These are phyloP conservation scores for Niveomyces coronatus DNA, from an alignment of 2,329 filamentous ascomycete species.

Conservation along the genomic window DNA sequence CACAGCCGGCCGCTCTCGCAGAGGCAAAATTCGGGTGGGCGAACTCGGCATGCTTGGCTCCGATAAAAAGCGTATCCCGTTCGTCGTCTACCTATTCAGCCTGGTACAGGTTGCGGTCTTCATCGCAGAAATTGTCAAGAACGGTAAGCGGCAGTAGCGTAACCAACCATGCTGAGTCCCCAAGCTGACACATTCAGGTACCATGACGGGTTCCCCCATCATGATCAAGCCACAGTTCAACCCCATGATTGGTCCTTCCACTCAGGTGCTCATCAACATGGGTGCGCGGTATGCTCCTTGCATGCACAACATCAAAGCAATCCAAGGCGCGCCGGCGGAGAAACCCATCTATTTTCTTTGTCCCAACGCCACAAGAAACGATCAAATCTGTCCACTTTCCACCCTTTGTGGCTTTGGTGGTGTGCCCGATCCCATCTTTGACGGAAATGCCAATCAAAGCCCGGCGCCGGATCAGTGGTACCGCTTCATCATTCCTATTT, in stretches of 20 bases:
- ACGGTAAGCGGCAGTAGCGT: conserved; percentile 45
- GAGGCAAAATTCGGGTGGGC: conserved; percentile 41
- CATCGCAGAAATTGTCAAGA: conserved; percentile 76
- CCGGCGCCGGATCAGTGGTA: conserved; percentile 87
- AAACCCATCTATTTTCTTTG: conserved; percentile 59
- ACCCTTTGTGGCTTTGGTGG: conserved; percentile 77
- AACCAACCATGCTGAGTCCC: background rate
- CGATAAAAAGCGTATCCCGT: conserved; percentile 52
- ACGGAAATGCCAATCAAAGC: conserved; percentile 36
- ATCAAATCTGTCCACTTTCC: conserved; percentile 58
- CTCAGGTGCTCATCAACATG: conserved; percentile 91
- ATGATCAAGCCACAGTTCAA: conserved; percentile 81
- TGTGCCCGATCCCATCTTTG: conserved; percentile 54
- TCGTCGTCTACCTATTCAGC: conserved; percentile 74
- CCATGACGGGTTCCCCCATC: conserved; percentile 68
- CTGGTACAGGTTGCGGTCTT: conserved; percentile 74
- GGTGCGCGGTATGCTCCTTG: conserved; percentile 86
- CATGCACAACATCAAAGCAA: conserved; percentile 71
- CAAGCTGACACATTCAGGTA: conserved; percentile 35
- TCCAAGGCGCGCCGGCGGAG: conserved; percentile 40
- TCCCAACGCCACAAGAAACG: conserved; percentile 61
- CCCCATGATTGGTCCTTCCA: conserved; percentile 91
- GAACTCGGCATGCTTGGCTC: conserved; percentile 50
- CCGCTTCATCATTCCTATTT: conserved; percentile 91
- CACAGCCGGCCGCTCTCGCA: conserved; percentile 18